Evolutionary conservation across 208 protist genomes (phyloP).

Genomic region (Trypanosoma rangeli): DNA sequence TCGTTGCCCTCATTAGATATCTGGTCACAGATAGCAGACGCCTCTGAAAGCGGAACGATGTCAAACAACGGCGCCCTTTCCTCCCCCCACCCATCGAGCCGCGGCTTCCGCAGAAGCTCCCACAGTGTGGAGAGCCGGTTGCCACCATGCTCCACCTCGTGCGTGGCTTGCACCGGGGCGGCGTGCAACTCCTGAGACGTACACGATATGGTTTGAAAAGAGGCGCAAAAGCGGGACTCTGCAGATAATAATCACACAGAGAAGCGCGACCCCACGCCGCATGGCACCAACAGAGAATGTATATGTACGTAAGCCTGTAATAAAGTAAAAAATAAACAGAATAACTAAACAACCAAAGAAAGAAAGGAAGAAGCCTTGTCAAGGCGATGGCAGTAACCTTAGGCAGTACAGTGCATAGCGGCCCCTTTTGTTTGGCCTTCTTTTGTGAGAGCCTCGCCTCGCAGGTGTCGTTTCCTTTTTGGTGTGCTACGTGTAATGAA

Average conservation of each 20-base stretch:
- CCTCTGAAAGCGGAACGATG: not conserved
- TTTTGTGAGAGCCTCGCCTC: too few species aligned
- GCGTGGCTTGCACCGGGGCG: too few species aligned
- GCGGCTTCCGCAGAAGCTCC: not conserved
- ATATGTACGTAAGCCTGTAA: too few species aligned
- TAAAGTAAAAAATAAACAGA: too few species aligned
- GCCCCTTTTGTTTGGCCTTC: too few species aligned
- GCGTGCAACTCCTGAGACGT: not conserved
- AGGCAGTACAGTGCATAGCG: too few species aligned
- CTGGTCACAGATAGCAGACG: not conserved
- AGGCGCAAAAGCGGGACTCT: not conserved
- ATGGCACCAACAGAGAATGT: too few species aligned
- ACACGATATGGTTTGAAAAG: not conserved
- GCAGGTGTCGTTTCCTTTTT: too few species aligned
- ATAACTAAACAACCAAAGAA: not conserved
- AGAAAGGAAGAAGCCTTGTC: too few species aligned
- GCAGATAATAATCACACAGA: too few species aligned
- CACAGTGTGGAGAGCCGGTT: not conserved
- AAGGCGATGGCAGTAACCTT: too few species aligned
- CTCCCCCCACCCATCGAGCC: not conserved
- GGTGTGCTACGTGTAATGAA: too few species aligned
- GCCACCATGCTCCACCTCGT: not conserved
- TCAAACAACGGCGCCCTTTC: not conserved
- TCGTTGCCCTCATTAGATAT: slow-evolving; percentile 26
- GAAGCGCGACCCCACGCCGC: not conserved